These are phyloP conservation scores for Pisolithus albus DNA, from an alignment of 768 basidiomycete species.

Conservation along the genomic window DNA sequence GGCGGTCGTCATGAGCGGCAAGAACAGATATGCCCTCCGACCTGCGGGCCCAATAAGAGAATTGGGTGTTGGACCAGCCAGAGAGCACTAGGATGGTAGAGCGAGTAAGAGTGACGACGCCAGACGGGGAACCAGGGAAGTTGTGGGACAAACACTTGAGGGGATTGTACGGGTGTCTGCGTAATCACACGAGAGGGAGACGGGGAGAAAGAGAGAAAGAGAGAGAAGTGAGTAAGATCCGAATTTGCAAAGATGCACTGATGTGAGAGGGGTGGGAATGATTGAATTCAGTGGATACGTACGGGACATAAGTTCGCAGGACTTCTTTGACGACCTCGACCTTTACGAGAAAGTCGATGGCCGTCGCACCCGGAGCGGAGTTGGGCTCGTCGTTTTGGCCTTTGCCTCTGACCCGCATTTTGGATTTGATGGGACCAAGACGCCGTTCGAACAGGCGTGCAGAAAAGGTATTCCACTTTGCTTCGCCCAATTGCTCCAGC, in stretches of 20 bases:
- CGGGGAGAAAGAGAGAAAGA: too few species aligned
- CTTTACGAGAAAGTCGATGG: constrained; percentile 47
- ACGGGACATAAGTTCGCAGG: constrained; percentile 43
- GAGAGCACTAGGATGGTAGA: constrained; percentile 42
- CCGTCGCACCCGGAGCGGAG: constrained; percentile 33
- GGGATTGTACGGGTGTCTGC: constrained; percentile 48
- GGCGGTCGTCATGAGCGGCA: constrained; percentile 33
- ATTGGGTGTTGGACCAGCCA: constrained; percentile 49
- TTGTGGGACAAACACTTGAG: constrained; percentile 41
- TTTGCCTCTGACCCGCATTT: constrained; percentile 28
- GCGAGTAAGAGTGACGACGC: constrained; percentile 41
- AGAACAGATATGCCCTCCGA: constrained; percentile 45
- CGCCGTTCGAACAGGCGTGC: constrained; percentile 43
- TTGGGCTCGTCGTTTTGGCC: constrained; percentile 20
- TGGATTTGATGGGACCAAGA: constrained; percentile 33
- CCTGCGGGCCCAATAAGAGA: constrained; percentile 49
- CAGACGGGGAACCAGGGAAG: constrained; percentile 33
- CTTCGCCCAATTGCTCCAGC: constrained; percentile 36
- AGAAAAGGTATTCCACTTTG: constrained; percentile 40
- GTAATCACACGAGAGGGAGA: constrained; percentile 9
- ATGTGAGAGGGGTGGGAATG: constrained; percentile 2
- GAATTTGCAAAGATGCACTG: constrained; percentile 3
- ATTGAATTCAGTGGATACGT: constrained; percentile 17
- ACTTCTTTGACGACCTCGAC: constrained; percentile 48
- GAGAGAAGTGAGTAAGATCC: constrained; percentile 18